Conservation (phyloP, 1,284 basidiomycete species). For the Rhodotorula sp. region DNA sequence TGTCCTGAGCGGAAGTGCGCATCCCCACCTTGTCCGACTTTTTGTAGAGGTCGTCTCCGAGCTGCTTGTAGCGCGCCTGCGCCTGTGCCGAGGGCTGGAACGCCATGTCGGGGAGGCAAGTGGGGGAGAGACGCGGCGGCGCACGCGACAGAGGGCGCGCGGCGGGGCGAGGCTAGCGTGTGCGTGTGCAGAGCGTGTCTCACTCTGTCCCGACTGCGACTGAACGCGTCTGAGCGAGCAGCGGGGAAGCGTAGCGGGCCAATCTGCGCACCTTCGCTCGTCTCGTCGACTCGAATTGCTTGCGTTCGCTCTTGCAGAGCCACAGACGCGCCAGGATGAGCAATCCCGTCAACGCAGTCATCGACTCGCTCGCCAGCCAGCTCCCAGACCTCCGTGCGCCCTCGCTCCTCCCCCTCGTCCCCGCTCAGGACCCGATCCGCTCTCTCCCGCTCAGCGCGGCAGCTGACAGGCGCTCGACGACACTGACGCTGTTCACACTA, state of each 20-base stretch:
- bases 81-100: conserved; percentile 18
- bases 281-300: too few species aligned
- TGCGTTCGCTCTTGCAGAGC: too few species aligned
- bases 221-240: too few species aligned
- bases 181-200: too few species aligned
- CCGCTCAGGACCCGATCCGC: not conserved
- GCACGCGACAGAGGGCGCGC: not conserved
- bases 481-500: accelerated
- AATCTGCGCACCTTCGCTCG: too few species aligned
- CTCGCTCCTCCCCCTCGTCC: too few species aligned
- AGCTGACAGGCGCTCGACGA: not conserved
- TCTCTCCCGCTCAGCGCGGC: not conserved
- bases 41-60: conserved; percentile 39
- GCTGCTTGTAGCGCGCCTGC: conserved; percentile 30
- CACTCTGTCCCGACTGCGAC: too few species aligned
- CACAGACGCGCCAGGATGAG: too few species aligned
- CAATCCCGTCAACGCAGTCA: not conserved
- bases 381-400: conserved; percentile 13
- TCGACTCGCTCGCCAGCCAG: conserved; percentile 10
- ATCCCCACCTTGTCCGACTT: conserved; percentile 28
- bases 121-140: not conserved
- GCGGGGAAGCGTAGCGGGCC: too few species aligned
- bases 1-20: not conserved
- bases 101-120: conserved; percentile 8
- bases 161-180: not conserved